phyloP scores from a whole-genome alignment of 345 rosid species.

The Gossypium australe region DNA sequence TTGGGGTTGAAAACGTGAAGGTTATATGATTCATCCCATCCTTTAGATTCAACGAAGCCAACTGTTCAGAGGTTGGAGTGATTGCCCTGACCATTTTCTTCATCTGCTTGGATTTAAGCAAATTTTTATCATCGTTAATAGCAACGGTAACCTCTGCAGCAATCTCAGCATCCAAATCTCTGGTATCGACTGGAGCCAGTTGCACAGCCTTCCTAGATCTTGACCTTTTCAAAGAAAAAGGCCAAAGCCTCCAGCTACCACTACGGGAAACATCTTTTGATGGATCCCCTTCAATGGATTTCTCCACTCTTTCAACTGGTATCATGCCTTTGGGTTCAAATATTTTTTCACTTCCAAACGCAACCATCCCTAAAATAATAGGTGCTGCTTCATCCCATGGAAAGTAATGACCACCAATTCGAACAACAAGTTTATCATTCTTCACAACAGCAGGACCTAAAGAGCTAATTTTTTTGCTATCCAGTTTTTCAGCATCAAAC shows the following conservation, averaged over 20 bases:
- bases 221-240: constrained; percentile 57
- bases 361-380: constrained; percentile 43
- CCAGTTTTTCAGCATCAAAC: constrained; percentile 52
- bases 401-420: constrained; percentile 45
- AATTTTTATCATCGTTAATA: constrained; percentile 24
- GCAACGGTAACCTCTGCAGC: constrained; percentile 20
- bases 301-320: constrained; percentile 43
- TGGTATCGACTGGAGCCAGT: constrained; percentile 21
- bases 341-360: constrained; percentile 39
- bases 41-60: constrained; percentile 72
- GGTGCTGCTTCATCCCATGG: constrained; percentile 64
- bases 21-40: constrained; percentile 70
- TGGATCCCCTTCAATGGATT: constrained; percentile 34
- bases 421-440: constrained; percentile 53
- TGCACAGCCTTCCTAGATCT: constrained; percentile 31
- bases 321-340: constrained; percentile 58
- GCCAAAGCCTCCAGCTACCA: constrained; percentile 92
- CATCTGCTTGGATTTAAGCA: constrained; percentile 28
- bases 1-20: constrained; percentile 82
- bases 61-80: constrained; percentile 82
- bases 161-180: constrained; percentile 29
- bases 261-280: constrained; percentile 31
- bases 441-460: constrained; percentile 43
- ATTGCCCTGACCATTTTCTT: constrained; percentile 52
- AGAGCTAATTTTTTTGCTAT: constrained; percentile 39